These are phyloP conservation scores for Euphorbia pulcherrima DNA, from an alignment of 345 rosid genomes.

Conservation along the genomic window DNA sequence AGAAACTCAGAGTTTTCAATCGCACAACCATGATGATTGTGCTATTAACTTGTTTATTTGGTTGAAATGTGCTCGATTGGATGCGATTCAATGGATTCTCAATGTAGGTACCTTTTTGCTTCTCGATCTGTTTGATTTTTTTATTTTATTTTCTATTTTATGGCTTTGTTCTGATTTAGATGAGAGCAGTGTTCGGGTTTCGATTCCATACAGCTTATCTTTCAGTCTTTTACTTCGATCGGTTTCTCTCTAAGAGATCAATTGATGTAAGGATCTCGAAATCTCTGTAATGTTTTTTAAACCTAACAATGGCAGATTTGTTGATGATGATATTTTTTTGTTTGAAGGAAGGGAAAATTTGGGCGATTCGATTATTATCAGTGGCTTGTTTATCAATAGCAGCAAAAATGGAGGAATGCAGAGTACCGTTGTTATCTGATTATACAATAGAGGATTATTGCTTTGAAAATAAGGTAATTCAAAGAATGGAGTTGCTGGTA, in stretches of 20 bases:
- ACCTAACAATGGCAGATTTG: background rate
- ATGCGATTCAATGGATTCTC: conserved; percentile 77
- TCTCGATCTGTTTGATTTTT: background rate
- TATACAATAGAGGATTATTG: conserved; percentile 40
- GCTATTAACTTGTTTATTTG: conserved; percentile 10
- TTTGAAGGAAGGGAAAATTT: conserved; percentile 57
- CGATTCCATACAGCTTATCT: conserved; percentile 67
- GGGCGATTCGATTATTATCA: conserved; percentile 67
- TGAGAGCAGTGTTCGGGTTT: conserved; percentile 57
- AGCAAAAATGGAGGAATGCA: conserved; percentile 79
- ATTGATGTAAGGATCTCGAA: conserved; percentile 50
- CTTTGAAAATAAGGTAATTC: conserved; percentile 50
- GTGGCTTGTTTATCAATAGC: conserved; percentile 77
- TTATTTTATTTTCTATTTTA: background rate
- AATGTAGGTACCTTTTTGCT: conserved; percentile 39
- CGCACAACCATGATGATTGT: conserved; percentile 19
- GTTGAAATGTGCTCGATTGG: conserved; percentile 47
- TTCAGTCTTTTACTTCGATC: conserved; percentile 62
- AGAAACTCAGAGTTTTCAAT: conserved; percentile 25
- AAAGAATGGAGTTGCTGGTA: conserved; percentile 65
- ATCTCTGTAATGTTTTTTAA: background rate
- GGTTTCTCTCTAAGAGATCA: conserved; percentile 55
- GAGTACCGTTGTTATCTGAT: conserved; percentile 59
- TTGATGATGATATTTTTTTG: conserved; percentile 4
- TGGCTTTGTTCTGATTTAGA: conserved; percentile 34